phyloP scores from a whole-genome alignment of 2,329 filamentous ascomycete species.

The Eutypella sp. region DNA sequence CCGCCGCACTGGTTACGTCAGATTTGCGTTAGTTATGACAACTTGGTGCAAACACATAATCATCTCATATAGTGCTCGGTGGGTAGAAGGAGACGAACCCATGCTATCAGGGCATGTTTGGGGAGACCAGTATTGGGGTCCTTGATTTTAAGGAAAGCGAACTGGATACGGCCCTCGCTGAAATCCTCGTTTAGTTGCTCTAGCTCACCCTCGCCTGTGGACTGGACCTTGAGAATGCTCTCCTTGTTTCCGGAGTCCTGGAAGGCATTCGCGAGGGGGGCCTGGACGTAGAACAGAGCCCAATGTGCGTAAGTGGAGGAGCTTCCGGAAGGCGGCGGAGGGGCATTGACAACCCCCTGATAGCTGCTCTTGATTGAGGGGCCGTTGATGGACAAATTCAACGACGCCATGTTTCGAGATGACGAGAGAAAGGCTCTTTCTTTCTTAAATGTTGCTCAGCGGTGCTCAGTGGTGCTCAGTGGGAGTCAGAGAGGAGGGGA shows the following conservation, averaged over 20 bases:
- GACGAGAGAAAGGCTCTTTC: slow-evolving; percentile 2
- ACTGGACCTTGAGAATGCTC: slow-evolving; percentile 91
- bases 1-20: slow-evolving; percentile 65
- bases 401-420: slow-evolving; percentile 66
- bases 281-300: slow-evolving; percentile 90
- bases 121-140: slow-evolving; percentile 86
- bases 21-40: slow-evolving; percentile 2
- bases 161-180: slow-evolving; percentile 93
- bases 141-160: slow-evolving; percentile 93
- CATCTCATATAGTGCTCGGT: neutral
- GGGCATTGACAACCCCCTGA: slow-evolving; percentile 51
- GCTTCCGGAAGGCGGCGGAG: slow-evolving; percentile 42
- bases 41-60: too few species aligned
- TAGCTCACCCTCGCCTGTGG: slow-evolving; percentile 88
- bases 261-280: slow-evolving; percentile 88
- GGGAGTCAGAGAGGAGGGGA: too few species aligned
- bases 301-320: slow-evolving; percentile 87
- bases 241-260: slow-evolving; percentile 83
- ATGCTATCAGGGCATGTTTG: slow-evolving; percentile 90
- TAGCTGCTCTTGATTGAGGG: slow-evolving; percentile 82
- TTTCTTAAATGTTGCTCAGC: too few species aligned
- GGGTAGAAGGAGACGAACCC: slow-evolving; percentile 44
- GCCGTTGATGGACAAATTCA: slow-evolving; percentile 75
- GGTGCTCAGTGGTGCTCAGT: too few species aligned
- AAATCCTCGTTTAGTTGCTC: slow-evolving; percentile 90